Percentiles rank a stretch among this genome's conserved stretches.
These are phyloP conservation scores for Sutorius australiensis DNA, from an alignment of 768 basidiomycete species.

Conservation along the genomic window DNA sequence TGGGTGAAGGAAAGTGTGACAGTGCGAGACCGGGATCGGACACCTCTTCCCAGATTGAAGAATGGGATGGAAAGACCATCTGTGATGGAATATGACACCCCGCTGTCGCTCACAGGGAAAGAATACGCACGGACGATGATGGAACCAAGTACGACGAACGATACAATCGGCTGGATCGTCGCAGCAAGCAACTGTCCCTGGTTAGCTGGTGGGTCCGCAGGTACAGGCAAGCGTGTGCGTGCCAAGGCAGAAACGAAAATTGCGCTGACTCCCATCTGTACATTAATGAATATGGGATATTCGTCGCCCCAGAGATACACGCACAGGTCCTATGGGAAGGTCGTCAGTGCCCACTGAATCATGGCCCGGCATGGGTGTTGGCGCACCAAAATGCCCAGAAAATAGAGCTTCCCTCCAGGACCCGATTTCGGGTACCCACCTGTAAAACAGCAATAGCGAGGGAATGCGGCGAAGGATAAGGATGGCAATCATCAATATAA, in stretches of 20 bases:
- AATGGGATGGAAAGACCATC: slow-evolving; percentile 71
- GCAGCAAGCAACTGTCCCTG: slow-evolving; percentile 73
- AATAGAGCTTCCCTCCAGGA: slow-evolving; percentile 87
- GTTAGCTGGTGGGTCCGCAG: slow-evolving; percentile 55
- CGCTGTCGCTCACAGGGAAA: background rate
- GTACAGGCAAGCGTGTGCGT: slow-evolving; percentile 53
- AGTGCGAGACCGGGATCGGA: slow-evolving; percentile 38
- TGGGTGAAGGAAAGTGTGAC: slow-evolving; percentile 43
- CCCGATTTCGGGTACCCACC: slow-evolving; percentile 81
- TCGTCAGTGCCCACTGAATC: background rate
- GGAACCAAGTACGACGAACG: slow-evolving; percentile 83
- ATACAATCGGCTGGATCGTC: slow-evolving; percentile 75
- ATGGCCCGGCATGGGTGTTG: slow-evolving; percentile 2
- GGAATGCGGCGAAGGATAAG: slow-evolving; percentile 80
- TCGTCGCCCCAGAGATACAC: slow-evolving; percentile 16
- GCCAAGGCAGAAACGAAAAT: slow-evolving; percentile 84
- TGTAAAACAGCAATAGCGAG: slow-evolving; percentile 68
- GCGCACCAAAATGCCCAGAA: slow-evolving; percentile 81
- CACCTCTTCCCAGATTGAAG: slow-evolving; percentile 50
- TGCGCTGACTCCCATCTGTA: slow-evolving; percentile 87
- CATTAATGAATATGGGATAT: background rate
- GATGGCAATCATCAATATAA: slow-evolving; percentile 63
- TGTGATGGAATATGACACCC: slow-evolving; percentile 21
- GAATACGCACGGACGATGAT: slow-evolving; percentile 71
- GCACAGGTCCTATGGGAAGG: slow-evolving; percentile 46